Conservation (phyloP, 2,329 filamentous ascomycete species). For the Ophiocordyceps unilateralis region DNA sequence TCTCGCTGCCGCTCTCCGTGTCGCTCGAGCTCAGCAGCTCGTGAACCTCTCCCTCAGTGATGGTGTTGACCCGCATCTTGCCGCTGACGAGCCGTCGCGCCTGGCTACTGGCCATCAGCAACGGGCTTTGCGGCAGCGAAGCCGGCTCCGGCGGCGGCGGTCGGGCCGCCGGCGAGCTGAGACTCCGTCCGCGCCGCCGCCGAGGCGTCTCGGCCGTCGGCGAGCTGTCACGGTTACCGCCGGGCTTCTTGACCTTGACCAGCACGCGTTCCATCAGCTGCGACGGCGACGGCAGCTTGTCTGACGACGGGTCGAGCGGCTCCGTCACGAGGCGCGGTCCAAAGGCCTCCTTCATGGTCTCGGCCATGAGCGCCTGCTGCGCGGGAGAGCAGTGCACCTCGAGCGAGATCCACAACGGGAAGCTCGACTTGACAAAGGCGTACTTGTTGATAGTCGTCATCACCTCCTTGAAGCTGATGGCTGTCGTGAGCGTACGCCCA, state of each 20-base stretch:
- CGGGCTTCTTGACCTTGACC: slow-evolving; percentile 83
- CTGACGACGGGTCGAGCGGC: slow-evolving; percentile 50
- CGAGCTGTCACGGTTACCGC: slow-evolving; percentile 22
- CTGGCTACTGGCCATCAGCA: slow-evolving; percentile 33
- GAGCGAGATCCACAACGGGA: slow-evolving; percentile 83
- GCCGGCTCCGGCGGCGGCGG: slow-evolving; percentile 37
- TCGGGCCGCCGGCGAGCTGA: slow-evolving; percentile 48
- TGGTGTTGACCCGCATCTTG: slow-evolving; percentile 39
- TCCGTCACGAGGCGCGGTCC: slow-evolving; percentile 62
- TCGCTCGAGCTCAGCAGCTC: slow-evolving; percentile 52
- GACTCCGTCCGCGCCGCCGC: slow-evolving; percentile 46
- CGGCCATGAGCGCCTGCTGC: slow-evolving; percentile 78
- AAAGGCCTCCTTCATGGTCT: slow-evolving; percentile 74
- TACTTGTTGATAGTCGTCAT: slow-evolving; percentile 90
- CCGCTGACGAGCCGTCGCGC: slow-evolving; percentile 27
- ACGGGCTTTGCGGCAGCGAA: slow-evolving; percentile 35
- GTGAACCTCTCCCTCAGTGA: slow-evolving; percentile 38
- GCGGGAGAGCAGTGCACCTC: slow-evolving; percentile 80
- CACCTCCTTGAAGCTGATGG: slow-evolving; percentile 79
- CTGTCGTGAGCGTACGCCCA: slow-evolving; percentile 73
- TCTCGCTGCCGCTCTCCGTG: slow-evolving; percentile 52
- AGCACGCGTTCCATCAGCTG: slow-evolving; percentile 71
- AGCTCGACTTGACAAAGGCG: slow-evolving; percentile 73
- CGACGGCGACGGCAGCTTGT: slow-evolving; percentile 66
- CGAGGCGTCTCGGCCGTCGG: slow-evolving; percentile 18